A percentile compares a stretch with the other conserved stretches of the same genome.
Conservation (phyloP, 2,329 filamentous ascomycete genomes). For the Aphanocladium album region DNA sequence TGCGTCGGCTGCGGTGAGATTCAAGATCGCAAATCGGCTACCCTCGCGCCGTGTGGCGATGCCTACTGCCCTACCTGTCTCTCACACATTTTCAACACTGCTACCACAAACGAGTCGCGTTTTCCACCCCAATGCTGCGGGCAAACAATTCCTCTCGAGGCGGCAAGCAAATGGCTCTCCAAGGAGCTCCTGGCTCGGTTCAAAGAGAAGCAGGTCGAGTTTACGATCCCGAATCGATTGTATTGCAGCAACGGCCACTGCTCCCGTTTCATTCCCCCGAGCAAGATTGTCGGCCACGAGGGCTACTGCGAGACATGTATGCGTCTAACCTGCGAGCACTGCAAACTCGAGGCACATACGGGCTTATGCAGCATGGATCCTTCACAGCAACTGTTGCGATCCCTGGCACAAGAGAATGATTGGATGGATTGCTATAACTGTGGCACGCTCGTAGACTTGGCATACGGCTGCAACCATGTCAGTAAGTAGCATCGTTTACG, state of each 20-base stretch:
- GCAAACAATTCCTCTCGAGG: slow-evolving; percentile 33
- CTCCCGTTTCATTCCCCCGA: slow-evolving; percentile 39
- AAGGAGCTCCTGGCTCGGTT: slow-evolving; percentile 31
- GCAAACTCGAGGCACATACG: neutral
- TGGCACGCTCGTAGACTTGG: neutral
- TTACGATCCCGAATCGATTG: slow-evolving; percentile 36
- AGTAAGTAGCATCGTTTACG: neutral
- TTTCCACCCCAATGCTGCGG: slow-evolving; percentile 53
- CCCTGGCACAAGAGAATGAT: neutral
- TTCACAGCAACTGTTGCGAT: neutral
- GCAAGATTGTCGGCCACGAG: slow-evolving; percentile 20
- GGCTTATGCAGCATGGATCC: neutral
- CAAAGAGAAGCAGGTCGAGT: slow-evolving; percentile 42
- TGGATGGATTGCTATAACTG: neutral
- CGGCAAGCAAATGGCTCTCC: slow-evolving; percentile 31
- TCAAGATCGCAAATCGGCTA: neutral
- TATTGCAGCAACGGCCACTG: slow-evolving; percentile 46
- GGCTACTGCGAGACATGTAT: neutral
- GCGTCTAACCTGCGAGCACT: neutral
- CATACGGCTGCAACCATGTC: neutral
- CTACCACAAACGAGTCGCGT: slow-evolving; percentile 43
- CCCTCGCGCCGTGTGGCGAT: slow-evolving; percentile 26
- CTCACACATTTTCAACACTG: slow-evolving; percentile 34
- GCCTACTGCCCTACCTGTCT: slow-evolving; percentile 49
- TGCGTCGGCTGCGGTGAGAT: neutral